These are phyloP conservation scores for Craspedostauros australis DNA, from an alignment of 108 stramenopile species.

Conservation along the genomic window DNA sequence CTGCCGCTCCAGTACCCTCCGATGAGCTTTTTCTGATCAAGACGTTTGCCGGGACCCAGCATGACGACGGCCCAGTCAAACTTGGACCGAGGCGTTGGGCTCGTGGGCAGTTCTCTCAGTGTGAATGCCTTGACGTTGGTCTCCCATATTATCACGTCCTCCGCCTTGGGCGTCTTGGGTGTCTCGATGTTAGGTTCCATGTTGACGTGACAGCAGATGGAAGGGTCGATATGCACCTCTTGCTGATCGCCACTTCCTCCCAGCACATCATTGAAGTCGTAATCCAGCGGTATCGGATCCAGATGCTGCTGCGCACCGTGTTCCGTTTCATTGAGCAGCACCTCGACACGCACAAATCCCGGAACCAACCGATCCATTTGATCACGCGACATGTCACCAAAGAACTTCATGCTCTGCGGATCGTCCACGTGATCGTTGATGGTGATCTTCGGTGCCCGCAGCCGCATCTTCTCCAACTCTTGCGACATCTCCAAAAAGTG, in stretches of 20 bases:
- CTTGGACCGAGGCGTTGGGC: slow-evolving; percentile 10
- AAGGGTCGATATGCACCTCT: slow-evolving; percentile 42
- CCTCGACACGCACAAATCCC: slow-evolving; percentile 66
- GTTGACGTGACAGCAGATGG: slow-evolving; percentile 47
- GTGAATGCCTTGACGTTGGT: slow-evolving; percentile 54
- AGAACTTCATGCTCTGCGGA: slow-evolving; percentile 19
- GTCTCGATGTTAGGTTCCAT: slow-evolving; percentile 15
- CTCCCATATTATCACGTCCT: slow-evolving; percentile 68
- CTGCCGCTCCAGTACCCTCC: slow-evolving; percentile 70
- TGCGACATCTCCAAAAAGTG: slow-evolving; percentile 53
- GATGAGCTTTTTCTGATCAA: slow-evolving; percentile 24
- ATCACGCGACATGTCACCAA: slow-evolving; percentile 44
- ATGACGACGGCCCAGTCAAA: slow-evolving; percentile 43
- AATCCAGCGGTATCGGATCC: slow-evolving; percentile 28
- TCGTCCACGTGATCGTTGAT: slow-evolving; percentile 19
- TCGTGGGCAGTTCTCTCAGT: slow-evolving; percentile 45
- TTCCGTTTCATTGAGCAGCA: slow-evolving; percentile 28
- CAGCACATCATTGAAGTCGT: slow-evolving; percentile 5
- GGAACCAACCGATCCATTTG: slow-evolving; percentile 56
- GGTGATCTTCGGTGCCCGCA: slow-evolving; percentile 27
- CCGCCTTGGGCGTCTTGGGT: slow-evolving; percentile 37
- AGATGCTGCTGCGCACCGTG: slow-evolving; percentile 27
- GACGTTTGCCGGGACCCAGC: slow-evolving; percentile 33
- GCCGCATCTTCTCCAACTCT: slow-evolving; percentile 41
- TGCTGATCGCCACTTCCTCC: slow-evolving; percentile 11